These are phyloP conservation scores for Pseudogymnoascus sp. DNA, from an alignment of 2,329 filamentous ascomycete genomes.

Conservation along the genomic window DNA sequence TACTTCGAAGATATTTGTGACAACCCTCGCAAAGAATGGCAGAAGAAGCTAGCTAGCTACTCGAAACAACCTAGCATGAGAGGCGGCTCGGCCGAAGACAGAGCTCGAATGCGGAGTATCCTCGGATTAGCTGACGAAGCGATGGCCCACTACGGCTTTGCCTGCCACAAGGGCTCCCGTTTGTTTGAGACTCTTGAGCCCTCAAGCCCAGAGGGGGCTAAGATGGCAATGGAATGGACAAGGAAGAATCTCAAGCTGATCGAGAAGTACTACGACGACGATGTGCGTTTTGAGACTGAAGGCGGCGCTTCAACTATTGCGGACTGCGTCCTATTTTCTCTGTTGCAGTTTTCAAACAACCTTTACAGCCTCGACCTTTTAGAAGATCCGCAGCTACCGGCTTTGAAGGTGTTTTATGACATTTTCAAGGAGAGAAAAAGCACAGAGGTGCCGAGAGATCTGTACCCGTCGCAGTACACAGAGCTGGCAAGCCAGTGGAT, in stretches of 20 bases:
- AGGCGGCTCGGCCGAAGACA: slow-evolving; percentile 9
- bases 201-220: neutral
- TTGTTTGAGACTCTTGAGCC: slow-evolving; percentile 9
- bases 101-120: slow-evolving; percentile 8
- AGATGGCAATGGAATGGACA: neutral
- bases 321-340: neutral
- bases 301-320: neutral
- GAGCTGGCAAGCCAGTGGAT: neutral
- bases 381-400: neutral
- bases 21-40: neutral
- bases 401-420: neutral
- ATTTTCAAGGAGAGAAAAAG: neutral
- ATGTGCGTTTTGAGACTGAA: neutral
- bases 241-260: slow-evolving; percentile 7
- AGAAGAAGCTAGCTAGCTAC: neutral
- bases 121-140: slow-evolving; percentile 9
- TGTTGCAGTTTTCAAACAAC: neutral
- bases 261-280: slow-evolving; percentile 11
- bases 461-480: neutral
- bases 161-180: slow-evolving; percentile 9
- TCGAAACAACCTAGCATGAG: slow-evolving; percentile 5
- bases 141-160: neutral
- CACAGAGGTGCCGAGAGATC: neutral
- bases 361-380: neutral
- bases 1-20: slow-evolving; percentile 22